Percentiles rank a stretch among this genome's conserved stretches.
Conservation (phyloP, 2,329 filamentous ascomycete species). For the Fusarium lyarnte region DNA sequence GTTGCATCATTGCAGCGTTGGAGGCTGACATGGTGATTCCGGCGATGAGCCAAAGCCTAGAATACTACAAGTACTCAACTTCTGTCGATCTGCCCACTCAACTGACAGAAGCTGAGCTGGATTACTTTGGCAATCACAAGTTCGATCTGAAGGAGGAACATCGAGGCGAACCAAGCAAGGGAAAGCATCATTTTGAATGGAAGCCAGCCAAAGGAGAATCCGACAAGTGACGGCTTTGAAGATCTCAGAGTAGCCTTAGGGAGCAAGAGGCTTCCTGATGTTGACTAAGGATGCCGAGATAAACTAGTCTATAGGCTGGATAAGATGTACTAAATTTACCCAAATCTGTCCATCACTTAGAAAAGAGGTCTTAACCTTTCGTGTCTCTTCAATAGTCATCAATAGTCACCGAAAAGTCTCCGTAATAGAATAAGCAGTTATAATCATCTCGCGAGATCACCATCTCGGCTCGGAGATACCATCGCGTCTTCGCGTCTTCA, state of each 20-base stretch:
- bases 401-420: background rate
- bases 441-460: background rate
- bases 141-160: background rate
- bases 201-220: background rate
- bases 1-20: background rate
- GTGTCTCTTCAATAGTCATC: background rate
- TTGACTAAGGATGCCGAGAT: background rate
- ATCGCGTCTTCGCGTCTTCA: background rate
- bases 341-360: background rate
- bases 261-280: background rate
- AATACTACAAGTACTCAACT: conserved; percentile 2
- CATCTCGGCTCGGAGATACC: background rate
- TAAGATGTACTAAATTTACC: background rate
- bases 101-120: background rate
- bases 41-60: background rate
- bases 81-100: background rate
- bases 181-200: background rate
- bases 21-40: background rate
- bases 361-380: background rate
- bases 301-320: background rate
- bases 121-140: background rate
- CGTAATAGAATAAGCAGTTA: background rate
- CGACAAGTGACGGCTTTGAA: background rate
- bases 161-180: background rate
- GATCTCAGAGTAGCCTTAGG: background rate